Conservation (phyloP, 2,329 filamentous ascomycete genomes). For the Aurifilum marmelostoma region DNA sequence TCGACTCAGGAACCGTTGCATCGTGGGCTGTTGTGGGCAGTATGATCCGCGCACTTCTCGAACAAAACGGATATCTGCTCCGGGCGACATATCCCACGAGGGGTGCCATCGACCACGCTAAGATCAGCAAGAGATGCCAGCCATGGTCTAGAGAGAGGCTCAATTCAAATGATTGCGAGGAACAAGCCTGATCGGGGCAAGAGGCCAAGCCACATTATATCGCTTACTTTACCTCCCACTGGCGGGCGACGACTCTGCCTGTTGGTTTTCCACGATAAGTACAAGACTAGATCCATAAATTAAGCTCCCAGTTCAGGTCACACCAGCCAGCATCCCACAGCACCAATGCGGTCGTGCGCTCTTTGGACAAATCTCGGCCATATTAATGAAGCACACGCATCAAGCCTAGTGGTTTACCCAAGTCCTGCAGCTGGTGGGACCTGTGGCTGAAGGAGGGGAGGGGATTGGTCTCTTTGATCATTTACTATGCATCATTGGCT, state of each 20-base stretch:
- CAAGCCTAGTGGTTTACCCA: neutral
- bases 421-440: neutral
- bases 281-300: neutral
- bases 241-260: too few relatives aligned
- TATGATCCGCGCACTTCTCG: neutral
- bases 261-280: neutral
- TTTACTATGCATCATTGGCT: neutral
- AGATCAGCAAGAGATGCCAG: neutral
- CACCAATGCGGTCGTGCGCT: neutral
- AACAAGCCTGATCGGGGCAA: too few relatives aligned
- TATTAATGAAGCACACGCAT: neutral
- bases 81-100: neutral
- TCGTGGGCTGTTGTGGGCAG: neutral
- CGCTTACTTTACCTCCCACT: neutral
- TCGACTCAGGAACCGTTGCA: constrained; percentile 5
- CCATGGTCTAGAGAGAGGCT: too few relatives aligned
- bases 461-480: neutral
- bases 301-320: neutral
- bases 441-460: neutral
- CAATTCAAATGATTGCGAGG: too few relatives aligned
- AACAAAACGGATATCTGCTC: neutral
- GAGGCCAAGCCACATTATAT: neutral
- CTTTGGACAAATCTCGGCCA: neutral
- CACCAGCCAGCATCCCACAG: neutral
- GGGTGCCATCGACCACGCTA: neutral